phyloP scores from a whole-genome alignment of 2,329 filamentous ascomycete genomes.

The Fusarium piperis region DNA sequence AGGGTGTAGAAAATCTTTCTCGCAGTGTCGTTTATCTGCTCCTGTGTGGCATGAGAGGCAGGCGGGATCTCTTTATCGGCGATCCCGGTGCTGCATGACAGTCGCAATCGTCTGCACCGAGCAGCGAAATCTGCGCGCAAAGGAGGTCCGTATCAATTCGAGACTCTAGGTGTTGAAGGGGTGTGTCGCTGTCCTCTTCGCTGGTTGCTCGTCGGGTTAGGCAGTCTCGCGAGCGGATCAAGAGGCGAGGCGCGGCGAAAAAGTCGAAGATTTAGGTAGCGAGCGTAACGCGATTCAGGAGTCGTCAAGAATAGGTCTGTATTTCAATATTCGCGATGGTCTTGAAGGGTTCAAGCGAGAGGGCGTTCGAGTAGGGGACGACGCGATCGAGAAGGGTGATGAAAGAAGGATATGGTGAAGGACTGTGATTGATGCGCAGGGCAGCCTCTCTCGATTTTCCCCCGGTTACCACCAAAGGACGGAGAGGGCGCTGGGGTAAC shows the following conservation, averaged over 20 bases:
- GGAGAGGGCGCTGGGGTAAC: constrained; percentile 27
- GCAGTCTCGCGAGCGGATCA: not conserved
- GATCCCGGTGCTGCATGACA: constrained; percentile 34
- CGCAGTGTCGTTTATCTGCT: constrained; percentile 22
- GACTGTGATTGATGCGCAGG: constrained; percentile 31
- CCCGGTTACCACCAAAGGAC: constrained; percentile 4
- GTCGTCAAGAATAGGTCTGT: constrained; percentile 1
- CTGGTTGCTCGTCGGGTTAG: not conserved
- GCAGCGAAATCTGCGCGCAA: constrained; percentile 24
- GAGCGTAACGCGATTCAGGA: constrained; percentile 17
- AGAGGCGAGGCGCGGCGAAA: constrained; percentile 10
- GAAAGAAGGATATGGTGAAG: constrained; percentile 25
- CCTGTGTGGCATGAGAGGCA: constrained; percentile 31
- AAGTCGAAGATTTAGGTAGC: constrained; percentile 4
- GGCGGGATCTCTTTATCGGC: constrained; percentile 20
- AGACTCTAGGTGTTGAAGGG: not conserved
- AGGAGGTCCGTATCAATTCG: constrained; percentile 7
- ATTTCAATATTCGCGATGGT: constrained; percentile 2
- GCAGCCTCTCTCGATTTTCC: constrained; percentile 33
- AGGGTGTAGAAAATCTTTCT: constrained; percentile 20
- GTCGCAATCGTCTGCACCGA: constrained; percentile 34
- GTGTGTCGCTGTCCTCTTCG: not conserved
- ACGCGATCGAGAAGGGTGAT: constrained; percentile 30
- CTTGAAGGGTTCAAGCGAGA: not conserved
- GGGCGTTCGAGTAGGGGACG: constrained; percentile 3